A percentile compares a stretch with the other conserved stretches of the same genome.
phyloP scores from a whole-genome alignment of 129 eudicot species.

The Gnaphalium uliginosum region DNA sequence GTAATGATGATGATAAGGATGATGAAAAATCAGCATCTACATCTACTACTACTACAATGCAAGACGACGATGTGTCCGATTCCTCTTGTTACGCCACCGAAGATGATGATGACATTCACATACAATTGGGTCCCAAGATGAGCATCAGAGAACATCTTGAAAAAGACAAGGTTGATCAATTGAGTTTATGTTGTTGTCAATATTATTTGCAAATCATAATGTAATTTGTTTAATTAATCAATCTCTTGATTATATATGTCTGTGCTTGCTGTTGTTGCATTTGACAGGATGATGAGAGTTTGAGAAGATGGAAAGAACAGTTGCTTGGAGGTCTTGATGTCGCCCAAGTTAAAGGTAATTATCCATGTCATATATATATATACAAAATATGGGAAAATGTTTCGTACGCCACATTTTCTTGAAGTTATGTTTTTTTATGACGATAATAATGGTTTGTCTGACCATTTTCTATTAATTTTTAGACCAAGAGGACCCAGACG shows the following conservation, averaged over 20 bases:
- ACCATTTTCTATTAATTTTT: background rate
- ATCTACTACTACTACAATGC: background rate
- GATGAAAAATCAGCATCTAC: conserved; percentile 30
- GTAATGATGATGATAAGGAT: background rate
- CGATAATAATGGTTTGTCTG: background rate
- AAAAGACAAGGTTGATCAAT: conserved; percentile 54
- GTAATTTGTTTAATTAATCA: too few relatives aligned
- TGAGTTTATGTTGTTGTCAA: too few relatives aligned
- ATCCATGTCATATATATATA: too few relatives aligned
- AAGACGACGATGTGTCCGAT: conserved; percentile 29
- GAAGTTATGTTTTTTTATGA: background rate
- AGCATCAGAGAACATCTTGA: conserved; percentile 62
- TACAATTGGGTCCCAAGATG: conserved; percentile 56
- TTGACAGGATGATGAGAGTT: background rate
- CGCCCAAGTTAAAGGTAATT: background rate
- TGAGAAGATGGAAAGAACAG: background rate
- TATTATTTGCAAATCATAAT: too few relatives aligned
- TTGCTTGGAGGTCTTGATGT: background rate
- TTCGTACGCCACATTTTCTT: too few relatives aligned
- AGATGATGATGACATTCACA: conserved; percentile 53
- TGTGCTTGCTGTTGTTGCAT: background rate
- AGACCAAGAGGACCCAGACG: conserved; percentile 50
- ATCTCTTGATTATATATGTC: too few relatives aligned
- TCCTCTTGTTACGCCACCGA: conserved; percentile 44
- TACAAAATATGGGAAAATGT: too few relatives aligned